Base-by-base conservation (phyloP, 768 basidiomycete genomes). In the Rhodotorula kratochvilovae region DNA sequence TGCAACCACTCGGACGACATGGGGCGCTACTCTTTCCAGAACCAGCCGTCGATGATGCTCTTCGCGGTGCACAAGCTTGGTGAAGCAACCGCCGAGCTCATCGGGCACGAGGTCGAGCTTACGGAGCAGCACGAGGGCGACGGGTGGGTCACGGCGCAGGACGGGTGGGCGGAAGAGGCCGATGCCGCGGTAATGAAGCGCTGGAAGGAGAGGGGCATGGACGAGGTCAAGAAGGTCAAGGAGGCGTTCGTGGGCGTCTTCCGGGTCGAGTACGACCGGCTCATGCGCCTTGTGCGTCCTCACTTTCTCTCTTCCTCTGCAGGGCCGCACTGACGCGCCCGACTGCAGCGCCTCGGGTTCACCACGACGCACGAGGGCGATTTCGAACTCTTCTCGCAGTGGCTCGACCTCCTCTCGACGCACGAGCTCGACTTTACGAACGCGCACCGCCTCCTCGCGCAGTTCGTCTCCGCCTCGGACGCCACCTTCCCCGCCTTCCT, bases 1-100 rank as follows among this genome's bases (percentile, higher is more conserved):
- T 97, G 94, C 82, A 98, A 94, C 76, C 92, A 94, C 79, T 86
- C 86, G 2, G 92, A 96, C 76, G 85, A 86, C 59, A 66, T 90
- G 89, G 25, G 84, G 2, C 71, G 78, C 5, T 77, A 76, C 62
- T 57, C 65, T 4, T 78, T 66, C 36, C 25, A 21, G 58, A 78
- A 78, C 46, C 82, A 83, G 78, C 82, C 83, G 12, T 77, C 80
- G 7, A 81, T 82, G 75, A 79, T 81, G 43, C 75, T 90, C 17
- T 97, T 86, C 77, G 92, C 93, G 6, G 83, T 95, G 21, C 86
- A 87, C 45, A 86, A 90, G 27, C 84, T 83, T 31, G 78, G 77
- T 35, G 60, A 70, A 10, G 84, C 92, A 0, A 86, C 96, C 27
- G 85, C 90, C 1, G 92, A 92, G 7, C 81, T 99, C 59, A 88